Percentiles rank a stretch among this genome's conserved stretches.
These are phyloP conservation scores for Colletotrichum sp. DNA, from an alignment of 2,329 filamentous ascomycete species.

Conservation along the genomic window DNA sequence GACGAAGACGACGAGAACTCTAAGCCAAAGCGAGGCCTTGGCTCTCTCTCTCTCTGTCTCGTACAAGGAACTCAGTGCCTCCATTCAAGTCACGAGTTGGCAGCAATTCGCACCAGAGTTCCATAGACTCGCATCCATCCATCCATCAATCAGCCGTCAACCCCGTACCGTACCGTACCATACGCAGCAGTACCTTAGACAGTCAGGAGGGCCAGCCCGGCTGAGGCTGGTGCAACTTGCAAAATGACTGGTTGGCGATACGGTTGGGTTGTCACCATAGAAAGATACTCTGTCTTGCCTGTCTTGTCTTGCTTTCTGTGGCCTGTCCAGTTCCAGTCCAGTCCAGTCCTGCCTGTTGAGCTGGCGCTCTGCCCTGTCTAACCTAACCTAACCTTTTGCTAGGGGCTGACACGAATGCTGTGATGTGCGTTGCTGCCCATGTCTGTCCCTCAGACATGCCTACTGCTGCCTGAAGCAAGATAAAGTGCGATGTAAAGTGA, in stretches of 20 bases:
- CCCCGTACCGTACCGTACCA: background rate
- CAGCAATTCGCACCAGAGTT: background rate
- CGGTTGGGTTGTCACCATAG: background rate
- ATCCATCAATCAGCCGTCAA: background rate
- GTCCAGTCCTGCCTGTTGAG: background rate
- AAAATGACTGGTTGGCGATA: background rate
- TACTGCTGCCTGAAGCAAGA: background rate
- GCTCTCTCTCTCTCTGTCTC: background rate
- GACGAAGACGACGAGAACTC: constrained; percentile 12
- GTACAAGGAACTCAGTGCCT: background rate
- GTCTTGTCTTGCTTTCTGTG: background rate
- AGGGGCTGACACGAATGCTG: background rate
- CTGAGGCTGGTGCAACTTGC: background rate
- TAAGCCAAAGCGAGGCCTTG: background rate
- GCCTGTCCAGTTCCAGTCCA: background rate
- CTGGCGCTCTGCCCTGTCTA: background rate
- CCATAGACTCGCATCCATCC: constrained; percentile 4
- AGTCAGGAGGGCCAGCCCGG: background rate
- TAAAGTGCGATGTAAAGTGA: background rate
- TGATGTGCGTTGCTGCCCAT: background rate
- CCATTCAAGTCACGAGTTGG: constrained; percentile 3
- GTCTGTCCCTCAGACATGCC: background rate
- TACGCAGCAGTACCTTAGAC: background rate
- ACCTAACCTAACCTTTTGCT: background rate
- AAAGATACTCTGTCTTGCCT: background rate